phyloP scores from a whole-genome alignment of 352 stramenopile species.

The Globisporangium cylindrosporum region DNA sequence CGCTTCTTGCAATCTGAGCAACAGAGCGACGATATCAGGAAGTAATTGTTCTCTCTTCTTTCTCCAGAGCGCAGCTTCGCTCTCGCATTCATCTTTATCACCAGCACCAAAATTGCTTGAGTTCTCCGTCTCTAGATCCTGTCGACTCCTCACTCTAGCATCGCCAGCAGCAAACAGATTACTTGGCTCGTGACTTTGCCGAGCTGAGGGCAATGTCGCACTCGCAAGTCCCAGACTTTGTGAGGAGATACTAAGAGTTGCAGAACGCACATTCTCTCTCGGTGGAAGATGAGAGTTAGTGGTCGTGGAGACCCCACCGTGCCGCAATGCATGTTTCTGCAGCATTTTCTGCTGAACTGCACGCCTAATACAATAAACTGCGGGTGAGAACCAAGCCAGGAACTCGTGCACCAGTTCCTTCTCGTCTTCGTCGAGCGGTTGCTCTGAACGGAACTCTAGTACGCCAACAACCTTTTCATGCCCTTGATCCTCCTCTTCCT shows the following conservation, averaged over 20 bases:
- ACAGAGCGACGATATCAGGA: background rate
- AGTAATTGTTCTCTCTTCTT: background rate
- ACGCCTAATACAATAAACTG: conserved; percentile 1
- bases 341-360: conserved; percentile 7
- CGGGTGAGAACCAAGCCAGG: conserved; percentile 8
- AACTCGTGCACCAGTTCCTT: conserved; percentile 6
- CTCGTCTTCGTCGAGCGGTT: conserved; percentile 1
- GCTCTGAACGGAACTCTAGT: background rate
- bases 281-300: background rate
- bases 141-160: background rate
- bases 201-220: background rate
- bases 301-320: background rate
- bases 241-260: background rate
- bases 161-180: background rate
- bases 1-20: conserved; percentile 11
- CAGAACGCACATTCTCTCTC: background rate
- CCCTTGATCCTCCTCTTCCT: background rate
- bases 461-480: conserved; percentile 6
- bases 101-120: background rate
- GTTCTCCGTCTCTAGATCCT: background rate
- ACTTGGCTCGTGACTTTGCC: background rate
- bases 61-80: background rate
- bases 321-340: background rate
- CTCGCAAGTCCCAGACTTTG: background rate
- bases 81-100: conserved; percentile 2